phyloP scores from a whole-genome alignment of 768 basidiomycete species.

The Fomitopsis serialis region DNA sequence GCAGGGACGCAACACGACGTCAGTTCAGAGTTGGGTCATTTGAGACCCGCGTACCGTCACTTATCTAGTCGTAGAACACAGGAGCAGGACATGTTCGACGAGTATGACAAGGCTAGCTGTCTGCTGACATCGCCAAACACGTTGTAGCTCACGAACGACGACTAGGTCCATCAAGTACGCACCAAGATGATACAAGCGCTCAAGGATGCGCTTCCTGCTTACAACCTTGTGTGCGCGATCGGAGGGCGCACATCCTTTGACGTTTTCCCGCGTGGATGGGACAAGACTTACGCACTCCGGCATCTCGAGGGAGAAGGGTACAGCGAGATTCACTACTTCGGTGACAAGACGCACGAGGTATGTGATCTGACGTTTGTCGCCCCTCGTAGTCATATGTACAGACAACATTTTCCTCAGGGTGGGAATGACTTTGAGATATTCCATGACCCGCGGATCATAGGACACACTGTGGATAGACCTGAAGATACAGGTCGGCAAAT shows the following conservation, averaged over 20 bases:
- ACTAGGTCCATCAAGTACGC: no score
- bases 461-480: constrained; percentile 75
- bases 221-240: constrained; percentile 83
- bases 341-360: constrained; percentile 84
- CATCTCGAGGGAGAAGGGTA: constrained; percentile 84
- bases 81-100: constrained; percentile 77
- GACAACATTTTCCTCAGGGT: no score
- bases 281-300: constrained; percentile 86
- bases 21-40: no score
- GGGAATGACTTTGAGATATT: constrained; percentile 96
- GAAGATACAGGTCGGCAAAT: constrained; percentile 68
- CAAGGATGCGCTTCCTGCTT: constrained; percentile 75
- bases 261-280: constrained; percentile 88
- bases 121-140: background rate
- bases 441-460: constrained; percentile 74
- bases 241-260: constrained; percentile 98
- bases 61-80: constrained; percentile 46
- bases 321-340: constrained; percentile 96
- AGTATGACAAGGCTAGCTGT: constrained; percentile 68
- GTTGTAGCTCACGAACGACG: no score
- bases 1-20: constrained; percentile 94
- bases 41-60: background rate
- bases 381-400: background rate
- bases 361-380: constrained; percentile 2
- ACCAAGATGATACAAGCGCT: constrained; percentile 73